Evolutionary conservation across 176 grass and related monocot species (phyloP), one percentile per base, ranked within the genome.

Genomic region (Carex cristatella): DNA sequence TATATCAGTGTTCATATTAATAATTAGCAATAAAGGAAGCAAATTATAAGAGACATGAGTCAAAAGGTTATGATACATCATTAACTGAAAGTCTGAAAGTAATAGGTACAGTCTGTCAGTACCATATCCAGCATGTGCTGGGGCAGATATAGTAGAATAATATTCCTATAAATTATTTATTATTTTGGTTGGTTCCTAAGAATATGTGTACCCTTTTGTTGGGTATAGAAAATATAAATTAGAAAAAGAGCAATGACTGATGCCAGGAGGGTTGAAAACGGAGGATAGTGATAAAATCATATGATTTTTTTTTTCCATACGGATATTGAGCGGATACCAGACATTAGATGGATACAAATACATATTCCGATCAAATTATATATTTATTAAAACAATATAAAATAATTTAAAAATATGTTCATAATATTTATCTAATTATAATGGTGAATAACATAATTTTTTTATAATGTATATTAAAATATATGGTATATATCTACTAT

Each of bases 41-140:
- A 79, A 79, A 58, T 79, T 53, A 58, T 79, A 16, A 35, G 30
- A 53, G 74, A 4, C 28, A 79, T 3, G 13, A 13, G 53, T 79
- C 74, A 79, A 79, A 58, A 79, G 53, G 74, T 57, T 56, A 79
- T 56, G 74, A 79, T 79, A 37, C 30, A 56, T 2, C 48, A 76
- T 54, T 79, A 77, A 79, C 74, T 58, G 53, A 79, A 58, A 79
- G 51, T 78, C 12, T 57, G 4, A 78, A 57, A 78, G 74, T 79
- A 58, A 56, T 14, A 58, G 12, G 1, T n/a, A 53, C 74, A 79
- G 48, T 78, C 74, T 58, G 74, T 79, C 74, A 79, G 53, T 79
- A 58, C 53, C 74, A 58, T 57, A 79, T 79, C 74, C 30, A 57
- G 30, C 74, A 79, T 56, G 73, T 77, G 73, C 73, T 77, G 7